These are phyloP conservation scores for Thelonectria rubi DNA, from an alignment of 2,329 filamentous ascomycete genomes.

Conservation along the genomic window DNA sequence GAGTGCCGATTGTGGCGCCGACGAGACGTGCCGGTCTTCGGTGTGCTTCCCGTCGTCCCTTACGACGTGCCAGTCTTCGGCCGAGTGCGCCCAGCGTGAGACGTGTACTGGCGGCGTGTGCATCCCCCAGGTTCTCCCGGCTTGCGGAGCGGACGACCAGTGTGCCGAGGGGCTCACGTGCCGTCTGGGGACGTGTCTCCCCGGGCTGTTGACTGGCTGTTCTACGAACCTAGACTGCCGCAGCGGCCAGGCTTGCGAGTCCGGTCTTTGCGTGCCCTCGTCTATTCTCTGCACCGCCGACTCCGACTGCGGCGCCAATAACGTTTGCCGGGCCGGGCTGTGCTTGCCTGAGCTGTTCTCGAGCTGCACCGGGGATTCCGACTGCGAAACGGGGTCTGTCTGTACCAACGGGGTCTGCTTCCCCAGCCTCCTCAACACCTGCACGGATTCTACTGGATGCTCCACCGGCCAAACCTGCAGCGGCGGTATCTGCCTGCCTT, in stretches of 20 bases:
- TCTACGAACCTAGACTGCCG: constrained; percentile 10
- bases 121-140: constrained; percentile 14
- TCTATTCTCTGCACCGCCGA: constrained; percentile 13
- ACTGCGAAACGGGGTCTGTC: constrained; percentile 1
- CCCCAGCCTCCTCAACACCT: constrained; percentile 9
- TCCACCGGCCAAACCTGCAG: constrained; percentile 1
- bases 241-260: constrained; percentile 10
- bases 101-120: constrained; percentile 14
- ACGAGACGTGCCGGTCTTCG: constrained; percentile 2
- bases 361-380: not conserved
- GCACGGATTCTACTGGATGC: not conserved
- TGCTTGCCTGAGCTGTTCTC: constrained; percentile 5
- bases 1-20: constrained; percentile 1
- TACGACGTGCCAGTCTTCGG: not conserved
- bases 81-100: constrained; percentile 3
- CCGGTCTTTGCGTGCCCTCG: constrained; percentile 12
- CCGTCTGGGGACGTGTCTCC: constrained; percentile 16
- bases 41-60: constrained; percentile 13
- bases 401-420: constrained; percentile 10
- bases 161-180: constrained; percentile 19
- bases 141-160: constrained; percentile 2
- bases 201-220: constrained; percentile 12
- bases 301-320: constrained; percentile 5
- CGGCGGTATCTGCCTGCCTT: constrained; percentile 13
- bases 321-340: constrained; percentile 12